phyloP scores from a whole-genome alignment of 2,329 filamentous ascomycete species.

The Helotiales sp. region DNA sequence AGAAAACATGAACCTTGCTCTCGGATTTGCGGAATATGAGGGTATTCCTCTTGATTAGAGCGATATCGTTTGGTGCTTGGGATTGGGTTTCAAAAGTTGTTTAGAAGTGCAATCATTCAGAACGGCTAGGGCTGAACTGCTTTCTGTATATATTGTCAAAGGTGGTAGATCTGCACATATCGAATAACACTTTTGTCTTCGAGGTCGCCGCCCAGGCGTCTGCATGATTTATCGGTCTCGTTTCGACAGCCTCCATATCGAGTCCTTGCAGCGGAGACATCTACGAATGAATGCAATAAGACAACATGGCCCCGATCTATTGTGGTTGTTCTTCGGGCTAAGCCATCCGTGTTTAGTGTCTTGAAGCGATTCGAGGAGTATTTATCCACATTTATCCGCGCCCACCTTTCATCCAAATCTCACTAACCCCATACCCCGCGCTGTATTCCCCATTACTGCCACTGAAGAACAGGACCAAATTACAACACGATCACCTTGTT shows the following conservation, averaged over 20 bases:
- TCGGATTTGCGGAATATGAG: conserved; percentile 86
- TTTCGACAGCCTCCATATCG: no score
- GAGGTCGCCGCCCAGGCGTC: no score
- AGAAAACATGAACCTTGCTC: conserved; percentile 94
- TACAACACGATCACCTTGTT: neutral
- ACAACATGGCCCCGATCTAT: no score
- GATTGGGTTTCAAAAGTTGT: neutral
- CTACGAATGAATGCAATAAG: no score
- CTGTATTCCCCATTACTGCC: neutral
- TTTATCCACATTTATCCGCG: neutral
- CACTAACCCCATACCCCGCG: neutral
- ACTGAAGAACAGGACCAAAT: neutral
- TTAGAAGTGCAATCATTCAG: neutral
- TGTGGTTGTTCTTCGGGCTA: neutral
- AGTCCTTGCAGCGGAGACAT: no score
- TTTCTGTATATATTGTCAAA: neutral
- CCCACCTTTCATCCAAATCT: neutral
- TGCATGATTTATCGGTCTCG: no score
- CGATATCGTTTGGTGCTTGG: neutral
- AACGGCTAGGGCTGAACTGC: neutral
- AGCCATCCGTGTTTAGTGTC: neutral
- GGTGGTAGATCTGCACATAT: neutral
- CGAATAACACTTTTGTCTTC: no score
- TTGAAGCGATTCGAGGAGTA: neutral
- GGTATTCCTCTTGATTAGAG: conserved; percentile 64